These are phyloP conservation scores for Xeromyces bisporus DNA, from an alignment of 495 filamentous ascomycete genomes.

Conservation along the genomic window DNA sequence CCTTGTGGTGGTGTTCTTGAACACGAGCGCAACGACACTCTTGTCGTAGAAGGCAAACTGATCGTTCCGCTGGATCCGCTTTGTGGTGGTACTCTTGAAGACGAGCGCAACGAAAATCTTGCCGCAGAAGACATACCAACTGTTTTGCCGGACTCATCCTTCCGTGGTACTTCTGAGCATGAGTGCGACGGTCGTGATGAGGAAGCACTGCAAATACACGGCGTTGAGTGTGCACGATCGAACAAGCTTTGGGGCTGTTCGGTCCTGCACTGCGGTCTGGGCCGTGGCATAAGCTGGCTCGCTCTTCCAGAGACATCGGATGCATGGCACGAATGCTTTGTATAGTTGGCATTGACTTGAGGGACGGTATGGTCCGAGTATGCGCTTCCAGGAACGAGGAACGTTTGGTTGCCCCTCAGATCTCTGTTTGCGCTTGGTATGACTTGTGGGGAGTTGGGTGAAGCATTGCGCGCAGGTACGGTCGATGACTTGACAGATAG, in stretches of 20 bases:
- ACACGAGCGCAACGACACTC: no score
- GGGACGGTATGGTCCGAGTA: neutral
- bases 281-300: neutral
- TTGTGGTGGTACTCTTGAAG: no score
- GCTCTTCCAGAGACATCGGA: neutral
- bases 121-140: no score
- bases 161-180: neutral
- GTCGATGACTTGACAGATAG: neutral
- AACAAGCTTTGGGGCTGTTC: neutral
- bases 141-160: neutral
- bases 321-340: neutral
- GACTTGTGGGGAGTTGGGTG: neutral
- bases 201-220: neutral
- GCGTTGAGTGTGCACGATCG: neutral
- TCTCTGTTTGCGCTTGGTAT: neutral
- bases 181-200: neutral
- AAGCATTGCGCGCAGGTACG: no score
- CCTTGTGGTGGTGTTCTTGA: no score
- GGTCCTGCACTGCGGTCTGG: no score
- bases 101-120: no score
- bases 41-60: no score
- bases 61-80: no score
- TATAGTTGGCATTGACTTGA: neutral
- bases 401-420: no score
- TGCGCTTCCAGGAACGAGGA: no score